phyloP scores from a whole-genome alignment of 2,329 filamentous ascomycete genomes.

The Alternaria brassicae region DNA sequence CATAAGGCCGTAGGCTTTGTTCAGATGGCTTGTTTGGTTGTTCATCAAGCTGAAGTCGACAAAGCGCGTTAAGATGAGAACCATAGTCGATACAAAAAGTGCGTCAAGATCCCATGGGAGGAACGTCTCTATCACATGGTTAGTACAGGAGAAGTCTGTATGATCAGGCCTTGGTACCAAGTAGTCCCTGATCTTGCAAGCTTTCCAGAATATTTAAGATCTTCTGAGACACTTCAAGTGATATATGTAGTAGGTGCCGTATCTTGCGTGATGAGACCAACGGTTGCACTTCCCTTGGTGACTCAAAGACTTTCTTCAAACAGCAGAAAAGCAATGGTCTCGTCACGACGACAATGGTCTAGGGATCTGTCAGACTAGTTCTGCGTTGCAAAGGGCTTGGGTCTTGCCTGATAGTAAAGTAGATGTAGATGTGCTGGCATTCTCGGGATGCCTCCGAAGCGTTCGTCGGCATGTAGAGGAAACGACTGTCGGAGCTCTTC shows the following conservation, averaged over 20 bases:
- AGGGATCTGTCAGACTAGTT: background rate
- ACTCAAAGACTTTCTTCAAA: constrained; percentile 47
- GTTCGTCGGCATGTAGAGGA: constrained; percentile 47
- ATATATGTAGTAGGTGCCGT: constrained; percentile 51
- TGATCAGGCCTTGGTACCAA: constrained; percentile 47
- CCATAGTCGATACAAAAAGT: constrained; percentile 54
- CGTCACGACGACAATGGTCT: constrained; percentile 53
- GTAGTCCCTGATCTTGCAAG: constrained; percentile 56
- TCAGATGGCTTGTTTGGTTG: constrained; percentile 48
- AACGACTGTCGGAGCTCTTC: constrained; percentile 52
- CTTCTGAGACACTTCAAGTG: constrained; percentile 55
- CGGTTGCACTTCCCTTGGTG: constrained; percentile 37
- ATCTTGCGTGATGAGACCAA: constrained; percentile 50
- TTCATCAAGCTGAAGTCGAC: constrained; percentile 47
- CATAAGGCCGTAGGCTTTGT: constrained; percentile 55
- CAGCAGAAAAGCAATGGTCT: constrained; percentile 56
- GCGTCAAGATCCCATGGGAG: constrained; percentile 59
- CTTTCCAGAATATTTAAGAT: constrained; percentile 54
- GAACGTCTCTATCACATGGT: constrained; percentile 53
- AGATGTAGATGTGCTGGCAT: constrained; percentile 50
- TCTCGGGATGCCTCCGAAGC: constrained; percentile 52
- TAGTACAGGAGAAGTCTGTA: constrained; percentile 4
- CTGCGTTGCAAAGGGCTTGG: background rate
- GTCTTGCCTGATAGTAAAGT: constrained; percentile 51
- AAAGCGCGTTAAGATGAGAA: constrained; percentile 49